Conservation (phyloP, 805 yeast species). For the Wickerhamomyces ciferrii region DNA sequence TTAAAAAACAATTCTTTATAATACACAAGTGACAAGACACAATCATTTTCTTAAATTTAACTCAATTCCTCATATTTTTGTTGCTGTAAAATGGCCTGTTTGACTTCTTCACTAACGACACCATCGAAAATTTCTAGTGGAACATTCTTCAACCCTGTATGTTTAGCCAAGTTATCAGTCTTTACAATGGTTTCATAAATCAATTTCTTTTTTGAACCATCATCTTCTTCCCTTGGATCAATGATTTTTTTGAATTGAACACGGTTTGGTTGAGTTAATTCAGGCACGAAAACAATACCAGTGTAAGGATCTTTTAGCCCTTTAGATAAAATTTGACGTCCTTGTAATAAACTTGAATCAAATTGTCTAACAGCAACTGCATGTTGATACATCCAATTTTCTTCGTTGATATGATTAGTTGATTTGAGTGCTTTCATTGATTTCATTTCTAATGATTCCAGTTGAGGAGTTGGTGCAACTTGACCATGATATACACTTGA, state of each 20-base stretch:
- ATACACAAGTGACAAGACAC: background rate
- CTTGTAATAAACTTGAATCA: constrained; percentile 56
- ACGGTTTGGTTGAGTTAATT: constrained; percentile 62
- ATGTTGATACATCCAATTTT: constrained; percentile 81
- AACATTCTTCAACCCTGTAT: constrained; percentile 64
- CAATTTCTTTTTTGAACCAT: constrained; percentile 28
- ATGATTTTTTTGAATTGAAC: constrained; percentile 18
- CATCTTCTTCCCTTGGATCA: constrained; percentile 22
- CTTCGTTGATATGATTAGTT: constrained; percentile 40
- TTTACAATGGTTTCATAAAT: constrained; percentile 41
- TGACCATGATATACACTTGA: constrained; percentile 31
- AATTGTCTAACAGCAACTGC: constrained; percentile 72
- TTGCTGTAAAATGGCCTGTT: constrained; percentile 58
- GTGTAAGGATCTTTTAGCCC: constrained; percentile 81
- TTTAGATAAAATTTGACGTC: constrained; percentile 47
- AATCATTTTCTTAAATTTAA: background rate
- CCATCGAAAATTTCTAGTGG: constrained; percentile 55
- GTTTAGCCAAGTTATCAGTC: constrained; percentile 40
- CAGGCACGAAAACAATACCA: constrained; percentile 73
- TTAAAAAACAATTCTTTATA: background rate
- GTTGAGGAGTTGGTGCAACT: constrained; percentile 10
- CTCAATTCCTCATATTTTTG: constrained; percentile 39
- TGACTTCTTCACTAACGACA: constrained; percentile 50
- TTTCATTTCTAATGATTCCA: constrained; percentile 18
- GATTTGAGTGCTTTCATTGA: constrained; percentile 16